These are phyloP conservation scores for Talaromyces sp. DNA, from an alignment of 2,329 filamentous ascomycete species.

Conservation along the genomic window DNA sequence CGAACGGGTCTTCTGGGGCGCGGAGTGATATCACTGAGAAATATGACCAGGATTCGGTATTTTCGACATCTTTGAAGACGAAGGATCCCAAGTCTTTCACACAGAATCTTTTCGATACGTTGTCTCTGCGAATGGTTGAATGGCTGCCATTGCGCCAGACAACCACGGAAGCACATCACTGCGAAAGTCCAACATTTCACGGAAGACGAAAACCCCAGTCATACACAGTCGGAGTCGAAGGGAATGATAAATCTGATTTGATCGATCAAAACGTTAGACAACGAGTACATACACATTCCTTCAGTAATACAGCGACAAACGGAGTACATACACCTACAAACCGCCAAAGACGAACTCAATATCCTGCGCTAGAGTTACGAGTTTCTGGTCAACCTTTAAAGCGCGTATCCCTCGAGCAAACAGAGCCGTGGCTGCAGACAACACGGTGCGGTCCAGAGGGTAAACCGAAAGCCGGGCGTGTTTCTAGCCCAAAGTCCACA, in stretches of 20 bases:
- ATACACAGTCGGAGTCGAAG: background rate
- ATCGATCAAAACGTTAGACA: background rate
- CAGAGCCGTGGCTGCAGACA: constrained; percentile 30
- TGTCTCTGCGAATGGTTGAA: constrained; percentile 40
- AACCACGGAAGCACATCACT: constrained; percentile 17
- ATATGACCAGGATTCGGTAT: constrained; percentile 16
- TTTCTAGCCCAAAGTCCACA: constrained; percentile 20
- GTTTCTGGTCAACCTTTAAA: constrained; percentile 34
- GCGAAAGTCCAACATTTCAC: constrained; percentile 9
- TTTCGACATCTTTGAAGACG: constrained; percentile 19
- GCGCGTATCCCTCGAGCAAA: constrained; percentile 32
- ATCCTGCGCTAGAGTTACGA: constrained; percentile 33
- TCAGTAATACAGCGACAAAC: constrained; percentile 5
- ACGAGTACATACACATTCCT: constrained; percentile 1
- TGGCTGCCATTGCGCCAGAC: constrained; percentile 39
- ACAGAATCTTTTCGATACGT: constrained; percentile 50
- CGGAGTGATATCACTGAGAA: constrained; percentile 7
- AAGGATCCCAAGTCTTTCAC: constrained; percentile 59
- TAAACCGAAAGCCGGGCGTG: constrained; percentile 24
- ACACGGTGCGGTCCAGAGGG: constrained; percentile 27
- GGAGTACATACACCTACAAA: constrained; percentile 26
- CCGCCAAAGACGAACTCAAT: constrained; percentile 17
- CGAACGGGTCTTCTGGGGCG: background rate
- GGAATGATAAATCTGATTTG: background rate
- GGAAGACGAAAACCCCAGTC: constrained; percentile 6